These are phyloP conservation scores for Penicillium paneum DNA, from an alignment of 2,329 filamentous ascomycete species.

Conservation along the genomic window DNA sequence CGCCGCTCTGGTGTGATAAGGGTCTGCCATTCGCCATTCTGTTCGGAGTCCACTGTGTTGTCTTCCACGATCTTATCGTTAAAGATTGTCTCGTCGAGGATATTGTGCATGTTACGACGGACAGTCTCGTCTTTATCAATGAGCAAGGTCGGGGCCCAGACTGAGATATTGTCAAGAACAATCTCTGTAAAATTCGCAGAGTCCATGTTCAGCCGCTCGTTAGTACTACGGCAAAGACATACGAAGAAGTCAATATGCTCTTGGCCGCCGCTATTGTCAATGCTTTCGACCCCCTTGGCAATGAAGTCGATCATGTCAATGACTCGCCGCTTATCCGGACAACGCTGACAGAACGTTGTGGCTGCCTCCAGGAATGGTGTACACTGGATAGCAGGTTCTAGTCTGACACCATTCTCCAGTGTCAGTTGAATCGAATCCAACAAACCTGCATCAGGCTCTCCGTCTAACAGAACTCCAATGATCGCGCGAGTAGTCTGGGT, in stretches of 20 bases:
- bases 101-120: constrained; percentile 44
- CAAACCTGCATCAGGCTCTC: constrained; percentile 51
- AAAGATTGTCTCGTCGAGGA: constrained; percentile 46
- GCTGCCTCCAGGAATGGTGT: constrained; percentile 59
- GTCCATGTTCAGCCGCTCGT: constrained; percentile 35
- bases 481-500: constrained; percentile 53
- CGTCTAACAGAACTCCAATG: constrained; percentile 55
- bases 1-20: constrained; percentile 23
- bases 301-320: constrained; percentile 40
- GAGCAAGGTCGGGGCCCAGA: constrained; percentile 53
- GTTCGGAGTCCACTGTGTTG: constrained; percentile 22
- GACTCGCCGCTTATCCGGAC: constrained; percentile 38
- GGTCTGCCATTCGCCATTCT: neutral
- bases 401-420: constrained; percentile 54
- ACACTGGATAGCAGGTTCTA: constrained; percentile 48
- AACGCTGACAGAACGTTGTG: constrained; percentile 50
- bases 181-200: constrained; percentile 34
- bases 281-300: constrained; percentile 48
- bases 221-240: constrained; percentile 48
- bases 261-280: constrained; percentile 47
- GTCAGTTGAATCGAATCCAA: constrained; percentile 51
- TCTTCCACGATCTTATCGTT: constrained; percentile 27
- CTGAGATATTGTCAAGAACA: constrained; percentile 42
- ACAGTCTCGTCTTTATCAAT: constrained; percentile 50
- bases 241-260: constrained; percentile 54